Evolutionary conservation across 345 rosid species (phyloP).

Genomic region (Salix caprea): DNA sequence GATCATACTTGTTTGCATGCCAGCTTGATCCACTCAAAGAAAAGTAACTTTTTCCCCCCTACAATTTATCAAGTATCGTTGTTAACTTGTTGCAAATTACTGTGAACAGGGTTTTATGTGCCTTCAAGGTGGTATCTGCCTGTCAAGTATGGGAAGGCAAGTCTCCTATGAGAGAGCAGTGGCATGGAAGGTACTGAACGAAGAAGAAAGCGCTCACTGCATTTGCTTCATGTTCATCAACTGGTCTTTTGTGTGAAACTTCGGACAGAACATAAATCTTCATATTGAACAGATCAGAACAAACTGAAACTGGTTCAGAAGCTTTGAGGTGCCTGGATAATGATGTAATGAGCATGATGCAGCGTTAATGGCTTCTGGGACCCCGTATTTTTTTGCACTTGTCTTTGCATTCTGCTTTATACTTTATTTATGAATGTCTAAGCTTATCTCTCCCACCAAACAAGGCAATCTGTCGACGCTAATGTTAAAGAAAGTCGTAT

Average conservation of each 20-base stretch:
- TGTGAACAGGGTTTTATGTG: conserved; percentile 60
- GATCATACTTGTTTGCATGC: background rate
- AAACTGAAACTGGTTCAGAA: background rate
- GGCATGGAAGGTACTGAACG: conserved; percentile 85
- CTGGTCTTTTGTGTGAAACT: conserved; percentile 78
- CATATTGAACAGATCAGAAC: background rate
- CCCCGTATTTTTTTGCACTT: background rate
- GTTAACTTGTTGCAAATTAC: background rate
- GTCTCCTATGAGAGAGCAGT: conserved; percentile 75
- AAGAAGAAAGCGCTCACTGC: conserved; percentile 69
- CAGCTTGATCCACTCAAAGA: background rate
- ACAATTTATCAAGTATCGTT: background rate
- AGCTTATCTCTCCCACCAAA: background rate
- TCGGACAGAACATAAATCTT: background rate
- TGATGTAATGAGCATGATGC: background rate
- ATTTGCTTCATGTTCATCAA: conserved; percentile 74
- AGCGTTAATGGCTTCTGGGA: background rate
- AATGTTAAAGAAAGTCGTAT: background rate
- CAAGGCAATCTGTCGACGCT: background rate
- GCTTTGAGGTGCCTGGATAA: background rate
- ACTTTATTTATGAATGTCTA: background rate
- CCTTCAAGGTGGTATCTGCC: conserved; percentile 71
- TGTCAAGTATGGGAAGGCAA: conserved; percentile 86
- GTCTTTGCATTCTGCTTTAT: background rate
- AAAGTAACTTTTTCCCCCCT: background rate